A percentile compares a stretch with the other conserved stretches of the same genome.
These are phyloP conservation scores for Pseudozyma pruni DNA, from an alignment of 1,284 basidiomycete species.

Conservation along the genomic window DNA sequence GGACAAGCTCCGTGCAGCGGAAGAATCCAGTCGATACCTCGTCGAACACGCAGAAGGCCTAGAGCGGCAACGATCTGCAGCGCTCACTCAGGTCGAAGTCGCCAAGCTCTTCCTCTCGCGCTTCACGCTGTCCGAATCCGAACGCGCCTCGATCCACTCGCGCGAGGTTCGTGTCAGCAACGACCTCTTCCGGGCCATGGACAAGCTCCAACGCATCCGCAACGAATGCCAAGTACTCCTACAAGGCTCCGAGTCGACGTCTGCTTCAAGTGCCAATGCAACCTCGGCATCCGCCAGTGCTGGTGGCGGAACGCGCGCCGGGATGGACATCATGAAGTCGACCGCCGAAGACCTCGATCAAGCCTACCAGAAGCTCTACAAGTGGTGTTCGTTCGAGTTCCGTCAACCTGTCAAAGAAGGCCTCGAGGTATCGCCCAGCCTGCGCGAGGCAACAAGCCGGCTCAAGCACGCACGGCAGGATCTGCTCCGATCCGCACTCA, in stretches of 20 bases:
- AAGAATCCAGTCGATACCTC: constrained; percentile 41
- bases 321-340: constrained; percentile 79
- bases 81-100: constrained; percentile 73
- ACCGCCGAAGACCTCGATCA: constrained; percentile 79
- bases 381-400: constrained; percentile 88
- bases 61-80: constrained; percentile 23
- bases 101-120: constrained; percentile 81
- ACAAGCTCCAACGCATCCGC: constrained; percentile 83
- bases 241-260: constrained; percentile 79
- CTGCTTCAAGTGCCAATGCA: constrained; percentile 76
- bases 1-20: constrained; percentile 18
- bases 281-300: constrained; percentile 80
- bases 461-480: constrained; percentile 76
- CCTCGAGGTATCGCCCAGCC: constrained; percentile 78
- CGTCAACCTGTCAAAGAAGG: constrained; percentile 71
- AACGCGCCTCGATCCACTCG: constrained; percentile 79
- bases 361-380: constrained; percentile 86
- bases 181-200: constrained; percentile 84
- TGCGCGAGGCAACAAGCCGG: constrained; percentile 80
- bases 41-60: constrained; percentile 47
- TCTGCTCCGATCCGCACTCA: constrained; percentile 71
- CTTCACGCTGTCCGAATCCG: constrained; percentile 82
- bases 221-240: constrained; percentile 86
- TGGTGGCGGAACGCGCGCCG: constrained; percentile 41
- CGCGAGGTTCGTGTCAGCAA: constrained; percentile 80